A percentile compares a stretch with the other conserved stretches of the same genome.
These are phyloP conservation scores for Adansonia digitata DNA, from an alignment of 345 rosid genomes.

Conservation along the genomic window DNA sequence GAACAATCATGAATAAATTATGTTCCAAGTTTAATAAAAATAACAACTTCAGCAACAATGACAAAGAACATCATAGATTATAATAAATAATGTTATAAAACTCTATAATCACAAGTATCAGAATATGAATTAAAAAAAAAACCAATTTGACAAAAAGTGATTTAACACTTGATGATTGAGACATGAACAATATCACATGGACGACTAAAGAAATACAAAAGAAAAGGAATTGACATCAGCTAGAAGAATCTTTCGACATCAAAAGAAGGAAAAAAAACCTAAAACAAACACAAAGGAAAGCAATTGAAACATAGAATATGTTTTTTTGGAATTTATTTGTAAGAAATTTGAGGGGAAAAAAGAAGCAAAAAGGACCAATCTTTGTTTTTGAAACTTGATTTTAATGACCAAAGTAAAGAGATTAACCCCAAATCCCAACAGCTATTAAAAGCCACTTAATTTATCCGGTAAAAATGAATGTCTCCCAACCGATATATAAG, in stretches of 20 bases:
- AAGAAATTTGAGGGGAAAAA: neutral
- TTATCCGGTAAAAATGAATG: neutral
- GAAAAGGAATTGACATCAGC: slow-evolving; percentile 21
- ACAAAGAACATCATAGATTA: neutral
- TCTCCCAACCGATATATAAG: neutral
- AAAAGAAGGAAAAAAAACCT: neutral
- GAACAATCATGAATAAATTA: neutral
- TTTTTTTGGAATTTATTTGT: neutral
- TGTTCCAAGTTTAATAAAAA: slow-evolving; percentile 4
- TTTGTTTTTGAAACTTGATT: slow-evolving; percentile 17
- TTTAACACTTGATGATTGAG: slow-evolving; percentile 18
- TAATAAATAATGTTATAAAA: neutral
- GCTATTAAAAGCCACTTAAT: slow-evolving; percentile 1
- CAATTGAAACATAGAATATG: neutral
- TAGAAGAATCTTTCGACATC: slow-evolving; percentile 12
- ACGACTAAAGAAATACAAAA: slow-evolving; percentile 12
- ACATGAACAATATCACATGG: slow-evolving; percentile 21
- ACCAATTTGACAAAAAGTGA: slow-evolving; percentile 4
- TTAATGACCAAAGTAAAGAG: slow-evolving; percentile 14
- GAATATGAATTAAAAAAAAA: slow-evolving; percentile 13
- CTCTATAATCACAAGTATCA: neutral
- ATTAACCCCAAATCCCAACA: neutral
- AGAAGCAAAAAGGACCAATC: neutral
- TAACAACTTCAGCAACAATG: slow-evolving; percentile 8
- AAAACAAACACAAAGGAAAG: neutral